phyloP scores from a whole-genome alignment of 2,329 filamentous ascomycete genomes.

The Seiridium unicorne region DNA sequence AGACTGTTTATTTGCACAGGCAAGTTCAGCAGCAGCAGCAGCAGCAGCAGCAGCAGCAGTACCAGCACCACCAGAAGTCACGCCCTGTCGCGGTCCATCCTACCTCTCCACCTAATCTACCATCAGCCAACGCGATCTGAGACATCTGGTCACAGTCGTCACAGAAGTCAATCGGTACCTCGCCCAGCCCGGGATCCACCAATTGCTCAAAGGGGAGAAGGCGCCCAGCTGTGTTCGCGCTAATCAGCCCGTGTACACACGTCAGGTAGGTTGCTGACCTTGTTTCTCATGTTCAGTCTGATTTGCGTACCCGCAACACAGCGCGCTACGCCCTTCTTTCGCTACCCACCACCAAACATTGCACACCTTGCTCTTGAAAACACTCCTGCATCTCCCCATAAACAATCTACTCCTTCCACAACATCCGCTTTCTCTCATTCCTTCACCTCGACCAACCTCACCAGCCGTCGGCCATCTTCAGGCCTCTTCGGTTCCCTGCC shows the following conservation, averaged over 20 bases:
- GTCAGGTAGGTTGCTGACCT: not conserved
- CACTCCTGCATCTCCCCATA: slow-evolving; percentile 6
- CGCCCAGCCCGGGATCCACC: not conserved
- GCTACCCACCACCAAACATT: slow-evolving; percentile 12
- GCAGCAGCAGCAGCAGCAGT: no score
- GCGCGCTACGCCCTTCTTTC: not conserved
- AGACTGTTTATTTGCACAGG: no score
- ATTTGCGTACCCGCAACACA: not conserved
- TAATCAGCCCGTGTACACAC: slow-evolving; percentile 1
- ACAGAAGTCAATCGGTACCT: not conserved
- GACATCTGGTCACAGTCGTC: not conserved
- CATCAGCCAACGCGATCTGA: not conserved
- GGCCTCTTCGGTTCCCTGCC: not conserved
- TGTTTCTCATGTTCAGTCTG: not conserved
- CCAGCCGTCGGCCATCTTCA: not conserved
- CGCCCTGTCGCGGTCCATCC: not conserved
- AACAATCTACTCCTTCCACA: slow-evolving; percentile 4
- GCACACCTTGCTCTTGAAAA: slow-evolving; percentile 10
- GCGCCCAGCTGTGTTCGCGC: not conserved
- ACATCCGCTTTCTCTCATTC: not conserved
- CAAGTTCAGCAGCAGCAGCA: no score
- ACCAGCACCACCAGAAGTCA: not conserved
- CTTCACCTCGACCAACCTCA: not conserved
- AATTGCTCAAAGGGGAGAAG: not conserved
- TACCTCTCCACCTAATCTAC: not conserved